Conservation (phyloP, 257 asterid species). For the Ehretia macrophylla region DNA sequence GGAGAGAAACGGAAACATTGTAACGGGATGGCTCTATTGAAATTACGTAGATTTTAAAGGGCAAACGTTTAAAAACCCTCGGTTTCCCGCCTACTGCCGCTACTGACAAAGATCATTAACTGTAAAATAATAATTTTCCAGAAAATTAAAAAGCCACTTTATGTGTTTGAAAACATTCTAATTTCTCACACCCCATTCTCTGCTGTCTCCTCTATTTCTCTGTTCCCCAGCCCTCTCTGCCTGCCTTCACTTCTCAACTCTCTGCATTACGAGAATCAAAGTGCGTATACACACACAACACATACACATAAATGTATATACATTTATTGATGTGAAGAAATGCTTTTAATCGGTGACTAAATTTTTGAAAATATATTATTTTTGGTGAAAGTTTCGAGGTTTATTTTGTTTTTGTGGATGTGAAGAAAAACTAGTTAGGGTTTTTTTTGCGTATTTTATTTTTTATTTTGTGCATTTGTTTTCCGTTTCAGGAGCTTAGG, state of each 20-base stretch:
- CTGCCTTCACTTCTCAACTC: neutral
- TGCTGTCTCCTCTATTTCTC: neutral
- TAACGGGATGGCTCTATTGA: slow-evolving; percentile 9
- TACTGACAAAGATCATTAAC: neutral
- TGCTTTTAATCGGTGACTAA: neutral
- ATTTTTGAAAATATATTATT: too few relatives aligned
- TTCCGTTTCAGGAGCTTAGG: slow-evolving; percentile 17
- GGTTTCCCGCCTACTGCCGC: slow-evolving; percentile 22
- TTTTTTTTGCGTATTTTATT: neutral
- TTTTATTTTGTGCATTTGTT: slow-evolving; percentile 6
- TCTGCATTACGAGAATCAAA: neutral
- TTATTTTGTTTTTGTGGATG: too few relatives aligned
- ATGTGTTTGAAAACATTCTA: neutral
- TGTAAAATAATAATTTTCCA: neutral
- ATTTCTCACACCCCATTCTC: neutral
- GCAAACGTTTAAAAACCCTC: neutral
- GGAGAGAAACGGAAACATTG: neutral
- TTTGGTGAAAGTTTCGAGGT: too few relatives aligned
- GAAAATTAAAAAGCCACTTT: neutral
- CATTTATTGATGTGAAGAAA: too few relatives aligned
- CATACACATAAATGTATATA: neutral
- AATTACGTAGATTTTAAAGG: neutral
- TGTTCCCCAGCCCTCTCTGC: too few relatives aligned
- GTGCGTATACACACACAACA: neutral
- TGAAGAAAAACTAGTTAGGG: neutral